These are phyloP conservation scores for Yamadazyma buinensis DNA, from an alignment of 1,139 yeast genomes.

Conservation along the genomic window DNA sequence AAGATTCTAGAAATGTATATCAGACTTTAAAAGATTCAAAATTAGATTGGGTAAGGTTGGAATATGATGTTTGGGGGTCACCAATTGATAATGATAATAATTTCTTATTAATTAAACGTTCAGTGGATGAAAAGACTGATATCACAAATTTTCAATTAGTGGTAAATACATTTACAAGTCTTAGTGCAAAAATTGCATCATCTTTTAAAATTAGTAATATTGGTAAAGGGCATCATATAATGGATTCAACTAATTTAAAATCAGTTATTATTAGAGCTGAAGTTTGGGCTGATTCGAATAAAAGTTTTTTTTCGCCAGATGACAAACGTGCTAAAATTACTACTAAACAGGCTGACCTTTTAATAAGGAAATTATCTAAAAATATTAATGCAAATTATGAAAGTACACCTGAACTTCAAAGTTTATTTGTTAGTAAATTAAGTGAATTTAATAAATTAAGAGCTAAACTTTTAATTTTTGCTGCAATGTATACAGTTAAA, in stretches of 20 bases:
- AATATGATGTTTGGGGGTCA: constrained; percentile 31
- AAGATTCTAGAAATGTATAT: constrained; percentile 12
- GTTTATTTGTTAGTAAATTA: constrained; percentile 19
- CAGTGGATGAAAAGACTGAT: constrained; percentile 5
- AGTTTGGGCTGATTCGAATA: constrained; percentile 3
- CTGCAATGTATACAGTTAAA: constrained; percentile 25
- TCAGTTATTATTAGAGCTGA: constrained; percentile 20
- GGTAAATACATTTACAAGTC: not conserved
- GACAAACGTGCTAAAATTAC: constrained; percentile 6
- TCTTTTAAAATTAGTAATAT: constrained; percentile 11
- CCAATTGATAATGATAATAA: constrained; percentile 13
- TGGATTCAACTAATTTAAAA: constrained; percentile 14
- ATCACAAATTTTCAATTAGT: constrained; percentile 9
- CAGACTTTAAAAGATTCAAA: constrained; percentile 13
- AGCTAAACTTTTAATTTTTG: constrained; percentile 48
- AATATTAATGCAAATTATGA: constrained; percentile 18
- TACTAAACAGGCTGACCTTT: constrained; percentile 16
- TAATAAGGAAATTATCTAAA: constrained; percentile 14
- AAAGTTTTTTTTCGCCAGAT: constrained; percentile 2
- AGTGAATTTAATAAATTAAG: constrained; percentile 23
- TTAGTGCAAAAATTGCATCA: not conserved
- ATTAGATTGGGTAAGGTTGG: constrained; percentile 28
- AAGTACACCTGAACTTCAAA: constrained; percentile 13
- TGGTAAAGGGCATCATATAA: constrained; percentile 7
- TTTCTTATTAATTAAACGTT: constrained; percentile 18